phyloP scores from a whole-genome alignment of 257 asterid species.

The Ocimum tenuiflorum region DNA sequence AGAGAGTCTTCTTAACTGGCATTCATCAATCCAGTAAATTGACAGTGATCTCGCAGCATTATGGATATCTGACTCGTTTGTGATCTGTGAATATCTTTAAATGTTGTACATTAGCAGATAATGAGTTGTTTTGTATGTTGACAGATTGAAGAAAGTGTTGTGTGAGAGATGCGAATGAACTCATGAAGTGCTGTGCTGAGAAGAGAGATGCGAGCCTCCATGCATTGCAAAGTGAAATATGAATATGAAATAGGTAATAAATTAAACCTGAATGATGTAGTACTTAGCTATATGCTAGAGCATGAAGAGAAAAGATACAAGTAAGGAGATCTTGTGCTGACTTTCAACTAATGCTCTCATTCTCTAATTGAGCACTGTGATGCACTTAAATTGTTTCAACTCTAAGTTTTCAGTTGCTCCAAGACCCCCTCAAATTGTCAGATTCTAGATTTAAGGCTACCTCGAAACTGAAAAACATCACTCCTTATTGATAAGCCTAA shows the following conservation, averaged over 20 bases:
- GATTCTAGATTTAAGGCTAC: background rate
- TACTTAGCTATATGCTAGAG: background rate
- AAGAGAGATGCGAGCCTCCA: conserved; percentile 22
- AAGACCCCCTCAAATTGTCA: background rate
- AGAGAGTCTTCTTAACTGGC: too few species aligned
- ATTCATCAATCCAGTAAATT: too few species aligned
- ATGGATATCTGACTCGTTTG: background rate
- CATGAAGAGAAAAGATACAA: background rate
- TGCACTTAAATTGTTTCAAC: background rate
- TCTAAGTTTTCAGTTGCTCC: background rate
- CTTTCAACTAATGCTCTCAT: background rate
- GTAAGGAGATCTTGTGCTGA: background rate
- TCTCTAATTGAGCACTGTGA: background rate
- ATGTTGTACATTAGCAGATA: conserved; percentile 13
- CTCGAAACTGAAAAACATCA: background rate
- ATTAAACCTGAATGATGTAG: background rate
- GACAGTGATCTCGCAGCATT: background rate
- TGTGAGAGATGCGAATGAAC: conserved; percentile 19
- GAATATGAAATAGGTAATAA: conserved; percentile 5
- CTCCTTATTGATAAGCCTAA: background rate
- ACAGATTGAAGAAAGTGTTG: conserved; percentile 25
- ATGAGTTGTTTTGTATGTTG: conserved; percentile 9
- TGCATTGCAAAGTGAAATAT: conserved; percentile 14
- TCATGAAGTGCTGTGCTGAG: conserved; percentile 25
- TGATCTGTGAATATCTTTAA: background rate